phyloP scores from a whole-genome alignment of 2,329 filamentous ascomycete genomes.

The Fusarium pilosicola region DNA sequence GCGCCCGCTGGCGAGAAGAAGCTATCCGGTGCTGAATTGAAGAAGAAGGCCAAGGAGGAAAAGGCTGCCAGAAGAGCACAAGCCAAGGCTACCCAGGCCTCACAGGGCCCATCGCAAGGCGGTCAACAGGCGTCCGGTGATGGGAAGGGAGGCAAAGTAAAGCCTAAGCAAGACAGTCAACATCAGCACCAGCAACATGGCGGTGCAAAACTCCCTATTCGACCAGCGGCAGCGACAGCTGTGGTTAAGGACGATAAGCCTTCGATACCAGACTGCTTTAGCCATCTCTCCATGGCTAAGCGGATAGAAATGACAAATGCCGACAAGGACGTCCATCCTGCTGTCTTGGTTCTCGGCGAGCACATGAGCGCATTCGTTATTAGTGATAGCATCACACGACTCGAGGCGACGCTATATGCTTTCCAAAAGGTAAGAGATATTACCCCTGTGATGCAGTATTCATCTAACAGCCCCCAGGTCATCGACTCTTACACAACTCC shows the following conservation, averaged over 20 bases:
- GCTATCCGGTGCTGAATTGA: conserved; percentile 80
- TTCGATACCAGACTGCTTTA: conserved; percentile 77
- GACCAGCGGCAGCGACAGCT: conserved; percentile 47
- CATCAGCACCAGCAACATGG: conserved; percentile 42
- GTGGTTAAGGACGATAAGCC: conserved; percentile 64
- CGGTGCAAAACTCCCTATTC: conserved; percentile 49
- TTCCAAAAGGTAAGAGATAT: conserved; percentile 77
- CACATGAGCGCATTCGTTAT: conserved; percentile 91
- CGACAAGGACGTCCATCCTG: conserved; percentile 85
- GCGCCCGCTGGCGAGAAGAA: conserved; percentile 59
- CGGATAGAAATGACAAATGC: conserved; percentile 65
- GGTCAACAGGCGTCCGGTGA: conserved; percentile 52
- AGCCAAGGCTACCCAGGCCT: conserved; percentile 66
- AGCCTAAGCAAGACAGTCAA: conserved; percentile 58
- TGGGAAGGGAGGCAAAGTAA: conserved; percentile 59
- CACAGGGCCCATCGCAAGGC: conserved; percentile 52
- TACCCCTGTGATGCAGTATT: conserved; percentile 10
- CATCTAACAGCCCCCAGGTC: conserved; percentile 64
- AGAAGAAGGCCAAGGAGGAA: conserved; percentile 89
- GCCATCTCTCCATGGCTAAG: conserved; percentile 79
- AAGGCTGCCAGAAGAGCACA: conserved; percentile 87
- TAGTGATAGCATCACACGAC: conserved; percentile 87
- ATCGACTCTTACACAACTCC: conserved; percentile 95
- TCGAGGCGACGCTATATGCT: conserved; percentile 86
- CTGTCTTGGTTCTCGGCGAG: conserved; percentile 84